phyloP scores from a whole-genome alignment of 2,329 filamentous ascomycete species.

The Fusarium sororula region DNA sequence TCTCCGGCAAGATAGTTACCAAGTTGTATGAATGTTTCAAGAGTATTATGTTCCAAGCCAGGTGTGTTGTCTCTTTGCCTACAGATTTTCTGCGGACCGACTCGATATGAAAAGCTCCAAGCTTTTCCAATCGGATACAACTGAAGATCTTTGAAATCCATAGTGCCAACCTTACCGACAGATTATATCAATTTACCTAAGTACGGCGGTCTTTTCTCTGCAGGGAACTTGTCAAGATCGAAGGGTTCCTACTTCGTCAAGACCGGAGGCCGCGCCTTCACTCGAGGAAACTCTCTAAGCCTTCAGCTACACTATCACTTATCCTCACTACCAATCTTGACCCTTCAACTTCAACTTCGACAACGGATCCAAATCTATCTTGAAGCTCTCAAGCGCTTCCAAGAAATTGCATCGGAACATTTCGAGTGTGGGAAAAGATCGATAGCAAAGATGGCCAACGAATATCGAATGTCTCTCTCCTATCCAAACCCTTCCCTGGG shows the following conservation, averaged over 20 bases:
- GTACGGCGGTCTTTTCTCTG: not conserved
- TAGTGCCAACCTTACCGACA: not conserved
- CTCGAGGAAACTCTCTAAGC: not conserved
- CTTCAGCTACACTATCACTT: not conserved
- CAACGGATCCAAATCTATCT: not conserved
- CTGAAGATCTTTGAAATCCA: not conserved
- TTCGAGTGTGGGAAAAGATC: not conserved
- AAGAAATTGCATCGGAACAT: not conserved
- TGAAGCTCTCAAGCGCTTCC: not conserved
- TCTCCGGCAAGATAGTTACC: conserved; percentile 24
- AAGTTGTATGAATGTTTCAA: conserved; percentile 40
- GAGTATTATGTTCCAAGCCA: conserved; percentile 27
- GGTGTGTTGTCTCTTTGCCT: not conserved
- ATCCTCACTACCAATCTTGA: not conserved
- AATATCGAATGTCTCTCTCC: conserved; percentile 45
- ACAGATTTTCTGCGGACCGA: not conserved
- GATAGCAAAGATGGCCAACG: conserved; percentile 38
- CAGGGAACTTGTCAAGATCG: not conserved
- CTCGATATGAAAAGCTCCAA: conserved; percentile 34
- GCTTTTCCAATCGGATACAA: not conserved
- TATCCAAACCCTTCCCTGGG: conserved; percentile 48
- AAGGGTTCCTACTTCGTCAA: not conserved
- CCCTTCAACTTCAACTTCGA: not conserved
- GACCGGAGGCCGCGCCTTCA: not conserved
- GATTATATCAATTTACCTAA: not conserved